These are phyloP conservation scores for Lithohypha guttulata DNA, from an alignment of 2,329 filamentous ascomycete species.

Conservation along the genomic window DNA sequence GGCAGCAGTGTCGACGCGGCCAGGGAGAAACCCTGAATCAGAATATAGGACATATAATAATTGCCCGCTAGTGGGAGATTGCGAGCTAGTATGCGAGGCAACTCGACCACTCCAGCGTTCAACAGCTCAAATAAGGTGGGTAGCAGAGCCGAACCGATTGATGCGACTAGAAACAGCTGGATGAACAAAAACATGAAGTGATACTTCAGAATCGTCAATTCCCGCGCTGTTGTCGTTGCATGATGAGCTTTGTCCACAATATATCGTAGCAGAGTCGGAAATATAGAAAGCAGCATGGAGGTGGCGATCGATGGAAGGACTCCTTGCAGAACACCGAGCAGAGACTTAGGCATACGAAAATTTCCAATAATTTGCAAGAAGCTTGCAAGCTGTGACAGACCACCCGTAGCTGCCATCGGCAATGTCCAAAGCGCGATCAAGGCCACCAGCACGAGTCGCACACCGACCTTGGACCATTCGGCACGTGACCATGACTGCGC, in stretches of 20 bases:
- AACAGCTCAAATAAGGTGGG: conserved; percentile 3
- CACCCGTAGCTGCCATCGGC: conserved; percentile 3
- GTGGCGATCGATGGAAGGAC: conserved; percentile 7
- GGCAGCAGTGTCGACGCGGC: neutral
- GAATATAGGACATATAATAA: conserved; percentile 5
- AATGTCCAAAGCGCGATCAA: conserved; percentile 6
- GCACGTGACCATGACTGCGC: neutral
- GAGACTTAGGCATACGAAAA: neutral
- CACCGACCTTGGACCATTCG: neutral
- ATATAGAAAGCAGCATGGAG: conserved; percentile 3
- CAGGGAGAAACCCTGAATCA: neutral
- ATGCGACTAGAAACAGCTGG: conserved; percentile 6
- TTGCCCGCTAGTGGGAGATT: conserved; percentile 8
- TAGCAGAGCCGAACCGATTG: conserved; percentile 5
- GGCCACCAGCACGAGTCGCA: neutral
- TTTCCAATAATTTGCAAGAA: neutral
- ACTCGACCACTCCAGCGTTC: conserved; percentile 3
- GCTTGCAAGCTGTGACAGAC: conserved; percentile 4
- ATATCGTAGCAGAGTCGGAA: conserved; percentile 1
- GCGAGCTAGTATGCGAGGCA: conserved; percentile 6
- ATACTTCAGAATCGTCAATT: neutral
- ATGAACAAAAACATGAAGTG: conserved; percentile 6
- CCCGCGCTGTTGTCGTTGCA: neutral
- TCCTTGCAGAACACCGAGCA: conserved; percentile 4
- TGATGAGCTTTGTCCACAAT: neutral